phyloP scores from a whole-genome alignment of 164 flowering plant genomes.

The Warburgia ugandensis region DNA sequence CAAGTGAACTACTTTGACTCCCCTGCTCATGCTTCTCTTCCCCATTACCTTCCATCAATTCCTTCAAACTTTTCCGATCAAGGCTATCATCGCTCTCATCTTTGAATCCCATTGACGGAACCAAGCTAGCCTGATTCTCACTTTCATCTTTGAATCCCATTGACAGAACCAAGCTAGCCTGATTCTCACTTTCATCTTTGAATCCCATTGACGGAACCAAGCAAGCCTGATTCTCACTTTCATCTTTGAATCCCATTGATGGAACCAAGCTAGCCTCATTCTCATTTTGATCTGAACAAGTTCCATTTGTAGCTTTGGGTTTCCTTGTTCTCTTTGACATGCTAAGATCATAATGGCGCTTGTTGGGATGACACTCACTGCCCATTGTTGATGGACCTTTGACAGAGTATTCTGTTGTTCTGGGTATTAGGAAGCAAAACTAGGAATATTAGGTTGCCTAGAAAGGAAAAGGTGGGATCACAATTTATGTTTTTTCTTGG shows the following conservation, averaged over 20 bases:
- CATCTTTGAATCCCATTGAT: too few relatives aligned
- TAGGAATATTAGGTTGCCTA: too few relatives aligned
- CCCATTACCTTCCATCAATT: conserved; percentile 11
- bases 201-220: too few relatives aligned
- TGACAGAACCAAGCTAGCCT: too few relatives aligned
- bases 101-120: neutral
- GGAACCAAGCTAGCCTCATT: too few relatives aligned
- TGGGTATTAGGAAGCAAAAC: too few relatives aligned
- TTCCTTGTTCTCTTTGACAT: conserved; percentile 3
- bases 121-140: too few relatives aligned
- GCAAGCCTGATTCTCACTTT: too few relatives aligned
- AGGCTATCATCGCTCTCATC: neutral
- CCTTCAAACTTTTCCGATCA: conserved; percentile 4
- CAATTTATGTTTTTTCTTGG: neutral
- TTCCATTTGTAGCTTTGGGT: neutral
- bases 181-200: neutral
- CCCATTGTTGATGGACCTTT: neutral
- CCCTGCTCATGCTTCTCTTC: neutral
- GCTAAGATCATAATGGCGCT: conserved; percentile 1
- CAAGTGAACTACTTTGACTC: neutral
- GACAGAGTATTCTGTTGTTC: too few relatives aligned
- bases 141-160: neutral
- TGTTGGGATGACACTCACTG: neutral
- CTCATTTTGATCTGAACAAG: neutral
- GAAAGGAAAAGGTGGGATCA: too few relatives aligned